Base-by-base conservation (phyloP, 2,329 filamentous ascomycete species). In the Domatiomyces catenatus region DNA sequence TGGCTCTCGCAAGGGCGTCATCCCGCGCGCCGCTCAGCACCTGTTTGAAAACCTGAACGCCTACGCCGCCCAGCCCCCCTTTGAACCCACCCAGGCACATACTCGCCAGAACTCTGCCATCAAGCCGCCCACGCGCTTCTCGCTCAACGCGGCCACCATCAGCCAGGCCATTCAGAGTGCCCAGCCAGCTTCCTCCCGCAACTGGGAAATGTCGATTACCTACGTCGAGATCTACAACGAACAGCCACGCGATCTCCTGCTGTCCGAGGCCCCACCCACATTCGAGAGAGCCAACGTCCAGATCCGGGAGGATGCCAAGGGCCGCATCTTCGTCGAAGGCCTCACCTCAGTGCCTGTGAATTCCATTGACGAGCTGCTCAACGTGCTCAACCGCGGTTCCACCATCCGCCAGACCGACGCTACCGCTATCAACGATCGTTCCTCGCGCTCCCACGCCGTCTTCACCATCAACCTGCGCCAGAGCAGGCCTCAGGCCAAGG, bases 161-260 rank as follows among this genome's bases (percentile, higher is more conserved):
- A 70, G 67, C 48, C 50, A 65, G n/a, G 61, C 58, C 12, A 50
- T 64, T 32, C 55, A 65, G 51, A 63, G 61, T 50, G 61, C 70
- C 2, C 75, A 73, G 55, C 50, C 63, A 18, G 63, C 66, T 36
- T 66, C 63, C 3, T 85, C 92, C 47, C 88, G 84, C 66, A 84
- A 76, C 55, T 98, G 92, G 92, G 83, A 86, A 48, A 72, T 98
- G 61, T 94, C 85, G 66, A 92, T 90, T 8, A 95, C 89, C 1
- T 95, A 95, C 63, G 86, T 95, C 49, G 78, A 96, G 73, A 98
- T 98, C 57, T 98, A 98, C 71, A 96, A 98, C 63, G 92, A 98
- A 68, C 85, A 93, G 63, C 74, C 96, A 26, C 82, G 92, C 60
- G 92, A 98, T 72, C 75, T 98, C 15, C 75, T 98, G 36, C 70